These are phyloP conservation scores for Coemansia sp. DNA, from an alignment of 192 early-diverging fungal genomes.

Conservation along the genomic window DNA sequence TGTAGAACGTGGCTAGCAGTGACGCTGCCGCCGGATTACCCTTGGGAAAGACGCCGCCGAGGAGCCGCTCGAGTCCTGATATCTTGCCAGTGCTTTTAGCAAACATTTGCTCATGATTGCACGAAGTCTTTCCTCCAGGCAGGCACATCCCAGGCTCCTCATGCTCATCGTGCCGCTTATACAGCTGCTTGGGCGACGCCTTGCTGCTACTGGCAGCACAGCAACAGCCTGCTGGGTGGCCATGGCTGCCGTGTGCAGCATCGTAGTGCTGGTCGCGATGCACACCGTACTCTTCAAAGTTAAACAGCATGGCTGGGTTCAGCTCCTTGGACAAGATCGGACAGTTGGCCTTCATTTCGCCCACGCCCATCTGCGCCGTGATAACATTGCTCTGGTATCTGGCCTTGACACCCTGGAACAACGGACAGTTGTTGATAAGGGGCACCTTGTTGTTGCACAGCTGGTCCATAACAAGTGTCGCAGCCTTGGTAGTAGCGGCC, in stretches of 20 bases:
- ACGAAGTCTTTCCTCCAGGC: constrained; percentile 19
- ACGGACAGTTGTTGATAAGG: constrained; percentile 50
- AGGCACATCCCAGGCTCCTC: constrained; percentile 33
- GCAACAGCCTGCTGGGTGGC: constrained; percentile 21
- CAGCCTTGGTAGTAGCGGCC: background rate
- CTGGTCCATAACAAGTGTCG: constrained; percentile 30
- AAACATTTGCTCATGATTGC: constrained; percentile 20
- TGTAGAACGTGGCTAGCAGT: constrained; percentile 74
- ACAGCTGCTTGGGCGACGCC: constrained; percentile 27
- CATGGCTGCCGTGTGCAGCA: constrained; percentile 36
- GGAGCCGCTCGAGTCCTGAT: constrained; percentile 41
- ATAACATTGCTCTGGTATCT: constrained; percentile 33
- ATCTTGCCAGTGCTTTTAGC: background rate
- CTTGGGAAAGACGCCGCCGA: constrained; percentile 52
- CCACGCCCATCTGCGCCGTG: constrained; percentile 33
- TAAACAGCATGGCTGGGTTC: constrained; percentile 52
- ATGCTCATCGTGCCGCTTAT: constrained; percentile 24
- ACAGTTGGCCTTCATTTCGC: constrained; percentile 51
- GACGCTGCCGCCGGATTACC: constrained; percentile 51
- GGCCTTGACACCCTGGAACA: constrained; percentile 46
- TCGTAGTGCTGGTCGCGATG: constrained; percentile 46
- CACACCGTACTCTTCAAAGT: constrained; percentile 50
- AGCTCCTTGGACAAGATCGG: constrained; percentile 55
- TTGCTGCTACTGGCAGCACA: constrained; percentile 12
- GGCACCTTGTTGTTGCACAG: constrained; percentile 37